phyloP scores from a whole-genome alignment of 768 basidiomycete species.

The Tylopilus rubrobrunneus region DNA sequence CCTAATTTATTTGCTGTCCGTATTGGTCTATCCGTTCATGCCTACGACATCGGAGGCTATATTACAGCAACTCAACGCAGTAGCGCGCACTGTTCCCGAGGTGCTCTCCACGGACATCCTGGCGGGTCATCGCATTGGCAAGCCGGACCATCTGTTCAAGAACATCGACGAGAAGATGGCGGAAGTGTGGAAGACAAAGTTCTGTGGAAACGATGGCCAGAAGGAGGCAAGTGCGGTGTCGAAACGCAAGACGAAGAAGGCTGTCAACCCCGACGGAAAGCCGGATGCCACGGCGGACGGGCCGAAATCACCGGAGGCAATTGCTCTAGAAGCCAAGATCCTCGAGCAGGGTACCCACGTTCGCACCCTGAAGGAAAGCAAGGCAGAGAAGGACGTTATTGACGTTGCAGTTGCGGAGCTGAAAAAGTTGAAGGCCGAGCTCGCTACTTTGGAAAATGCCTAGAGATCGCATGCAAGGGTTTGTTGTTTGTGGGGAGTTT shows the following conservation, averaged over 20 bases:
- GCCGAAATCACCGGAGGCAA: constrained; percentile 69
- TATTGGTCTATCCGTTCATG: constrained; percentile 93
- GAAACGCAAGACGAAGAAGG: constrained; percentile 54
- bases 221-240: constrained; percentile 43
- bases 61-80: constrained; percentile 84
- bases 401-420: constrained; percentile 54
- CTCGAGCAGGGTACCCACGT: constrained; percentile 74
- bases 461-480: not conserved
- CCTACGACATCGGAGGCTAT: constrained; percentile 82
- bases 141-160: constrained; percentile 88
- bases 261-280: constrained; percentile 44
- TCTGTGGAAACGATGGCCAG: constrained; percentile 58
- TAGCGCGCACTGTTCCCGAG: constrained; percentile 73
- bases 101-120: constrained; percentile 78
- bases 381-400: constrained; percentile 43
- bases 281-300: constrained; percentile 39
- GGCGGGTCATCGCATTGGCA: constrained; percentile 79
- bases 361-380: constrained; percentile 55
- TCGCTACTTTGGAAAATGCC: constrained; percentile 27
- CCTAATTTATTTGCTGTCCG: constrained; percentile 86
- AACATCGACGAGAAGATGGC: constrained; percentile 90
- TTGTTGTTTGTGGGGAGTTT: no score
- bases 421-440: constrained; percentile 61
- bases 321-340: constrained; percentile 71
- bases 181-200: constrained; percentile 74